Evolutionary conservation across 192 early-diverging fungal genomes (phyloP), one percentile per base, ranked within the genome.

Genomic region (Umbelopsis sp.): DNA sequence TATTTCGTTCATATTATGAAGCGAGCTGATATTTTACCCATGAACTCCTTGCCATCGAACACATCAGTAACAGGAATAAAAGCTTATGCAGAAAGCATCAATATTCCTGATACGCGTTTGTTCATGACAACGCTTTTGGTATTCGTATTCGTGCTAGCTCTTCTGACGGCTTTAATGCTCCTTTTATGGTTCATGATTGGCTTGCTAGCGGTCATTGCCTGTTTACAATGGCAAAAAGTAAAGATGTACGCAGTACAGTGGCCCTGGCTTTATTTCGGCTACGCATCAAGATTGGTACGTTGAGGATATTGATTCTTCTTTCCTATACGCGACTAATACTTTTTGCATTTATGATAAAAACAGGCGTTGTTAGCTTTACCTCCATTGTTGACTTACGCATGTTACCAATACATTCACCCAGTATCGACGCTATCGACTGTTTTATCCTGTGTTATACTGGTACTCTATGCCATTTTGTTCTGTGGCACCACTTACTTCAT

Each of bases 71-170:
- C 33, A 13, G 67, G 67, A 0, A 30, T 69, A 49, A 52, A 47
- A 9, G 47, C 67, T 1, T 69, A 69, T 69, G 49, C 30, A 41
- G 48, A 69, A 41, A 48, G 47, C 16, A 22, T 69, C 4, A 49
- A 37, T 30, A 22, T 69, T 20, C 67, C 67, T 51, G 27, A 21
- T 21, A 27, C 46, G 5, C 33, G 49, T 33, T 25, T 52, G 47
- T 69, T 69, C 23, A 49, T 69, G 67, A 69, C 46, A 9, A 52
- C 51, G 0, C 48, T 69, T 11, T 25, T 69, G 44, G 48, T 69
- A 16, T 69, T 69, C 37, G 35, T 30, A 10, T 30, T 69, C 2
- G 20, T 69, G 20, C 22, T 69, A 9, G 67, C 46, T 20, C 25
- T 52, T 4, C 67, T 69, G 1, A 69, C 67, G 22, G 47, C 37